phyloP scores from a whole-genome alignment of 352 stramenopile species.

The Phytopythium chamaehyphon region DNA sequence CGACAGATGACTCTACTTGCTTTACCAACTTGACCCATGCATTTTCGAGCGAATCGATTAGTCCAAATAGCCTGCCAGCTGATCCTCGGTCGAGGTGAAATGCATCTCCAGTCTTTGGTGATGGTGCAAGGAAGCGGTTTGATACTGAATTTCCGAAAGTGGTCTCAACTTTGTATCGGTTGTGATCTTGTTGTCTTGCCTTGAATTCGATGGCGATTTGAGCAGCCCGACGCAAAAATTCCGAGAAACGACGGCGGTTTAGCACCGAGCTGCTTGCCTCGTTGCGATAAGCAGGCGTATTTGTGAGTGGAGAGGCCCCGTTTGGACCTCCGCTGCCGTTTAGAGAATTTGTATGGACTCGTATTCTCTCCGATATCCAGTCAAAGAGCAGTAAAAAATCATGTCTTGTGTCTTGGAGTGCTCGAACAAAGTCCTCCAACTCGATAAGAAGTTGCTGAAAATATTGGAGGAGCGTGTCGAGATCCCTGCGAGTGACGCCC shows the following conservation, averaged over 20 bases:
- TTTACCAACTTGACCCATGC: constrained; percentile 37
- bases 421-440: constrained; percentile 36
- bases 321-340: constrained; percentile 6
- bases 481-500: constrained; percentile 25
- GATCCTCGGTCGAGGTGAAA: neutral
- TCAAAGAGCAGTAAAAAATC: constrained; percentile 62
- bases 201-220: constrained; percentile 30
- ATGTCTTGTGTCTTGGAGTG: constrained; percentile 48
- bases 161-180: constrained; percentile 49
- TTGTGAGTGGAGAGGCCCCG: neutral
- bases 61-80: neutral
- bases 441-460: constrained; percentile 34
- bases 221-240: constrained; percentile 46
- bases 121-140: constrained; percentile 10
- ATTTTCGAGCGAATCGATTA: constrained; percentile 18
- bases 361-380: constrained; percentile 62
- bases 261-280: constrained; percentile 40
- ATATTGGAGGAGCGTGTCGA: constrained; percentile 32
- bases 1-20: constrained; percentile 19
- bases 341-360: constrained; percentile 45
- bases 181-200: constrained; percentile 31
- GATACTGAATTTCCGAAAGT: constrained; percentile 69
- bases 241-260: constrained; percentile 47
- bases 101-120: neutral
- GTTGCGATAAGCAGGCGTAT: neutral